Conservation (phyloP, 2,329 filamentous ascomycete species). For the Penicillium expansum region DNA sequence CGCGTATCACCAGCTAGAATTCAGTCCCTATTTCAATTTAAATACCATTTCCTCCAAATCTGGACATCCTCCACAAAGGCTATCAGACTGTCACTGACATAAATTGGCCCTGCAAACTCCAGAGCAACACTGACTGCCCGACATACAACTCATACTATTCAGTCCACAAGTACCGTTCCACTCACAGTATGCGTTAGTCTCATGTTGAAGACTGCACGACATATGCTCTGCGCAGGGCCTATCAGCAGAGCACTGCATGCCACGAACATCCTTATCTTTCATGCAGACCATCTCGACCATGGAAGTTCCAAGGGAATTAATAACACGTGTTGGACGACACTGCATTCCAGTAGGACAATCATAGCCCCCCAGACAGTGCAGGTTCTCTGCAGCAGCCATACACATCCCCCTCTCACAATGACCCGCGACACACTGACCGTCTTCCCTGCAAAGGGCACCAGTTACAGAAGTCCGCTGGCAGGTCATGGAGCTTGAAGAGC, state of each 20-base stretch:
- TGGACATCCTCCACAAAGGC: background rate
- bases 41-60: background rate
- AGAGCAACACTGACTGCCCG: background rate
- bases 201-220: background rate
- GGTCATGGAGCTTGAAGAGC: background rate
- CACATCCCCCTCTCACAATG: background rate
- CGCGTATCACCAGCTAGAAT: background rate
- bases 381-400: background rate
- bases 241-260: background rate
- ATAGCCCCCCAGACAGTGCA: background rate
- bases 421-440: background rate
- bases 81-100: background rate
- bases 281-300: constrained; percentile 1
- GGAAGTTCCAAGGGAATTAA: background rate
- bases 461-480: background rate
- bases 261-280: background rate
- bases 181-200: background rate
- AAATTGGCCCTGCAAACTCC: background rate
- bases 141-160: background rate
- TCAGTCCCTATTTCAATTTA: background rate
- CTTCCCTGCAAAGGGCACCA: background rate
- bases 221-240: background rate
- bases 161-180: background rate
- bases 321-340: background rate
- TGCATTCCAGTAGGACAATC: background rate